Evolutionary conservation across 2,329 filamentous ascomycete species (phyloP).

Genomic region (Aulographum hederae): DNA sequence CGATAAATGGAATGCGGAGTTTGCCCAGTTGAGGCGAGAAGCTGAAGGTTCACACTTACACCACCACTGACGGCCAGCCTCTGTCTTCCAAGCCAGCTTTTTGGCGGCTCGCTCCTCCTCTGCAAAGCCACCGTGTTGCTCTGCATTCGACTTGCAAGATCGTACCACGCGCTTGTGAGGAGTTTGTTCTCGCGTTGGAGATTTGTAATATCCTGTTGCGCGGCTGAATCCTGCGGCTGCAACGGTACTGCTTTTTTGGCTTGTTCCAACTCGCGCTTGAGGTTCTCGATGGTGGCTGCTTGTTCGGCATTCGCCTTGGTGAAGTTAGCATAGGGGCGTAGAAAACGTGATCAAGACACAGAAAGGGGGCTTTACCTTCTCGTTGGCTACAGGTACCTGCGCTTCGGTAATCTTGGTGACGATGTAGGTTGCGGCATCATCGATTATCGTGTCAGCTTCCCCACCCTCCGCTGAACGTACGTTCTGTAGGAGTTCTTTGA

Average conservation of each 20-base stretch:
- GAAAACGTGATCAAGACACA: too few relatives aligned
- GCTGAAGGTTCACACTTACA: too few relatives aligned
- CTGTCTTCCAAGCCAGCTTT: conserved; percentile 75
- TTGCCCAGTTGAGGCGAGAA: too few relatives aligned
- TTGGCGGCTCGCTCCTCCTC: conserved; percentile 53
- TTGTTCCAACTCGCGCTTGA: background rate
- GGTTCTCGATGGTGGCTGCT: too few relatives aligned
- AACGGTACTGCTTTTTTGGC: too few relatives aligned
- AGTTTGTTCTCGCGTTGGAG: conserved; percentile 62
- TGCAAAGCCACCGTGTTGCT: conserved; percentile 69
- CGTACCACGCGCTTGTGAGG: conserved; percentile 74
- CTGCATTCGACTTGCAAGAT: conserved; percentile 59
- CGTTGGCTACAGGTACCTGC: too few relatives aligned
- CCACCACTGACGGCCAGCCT: conserved; percentile 30
- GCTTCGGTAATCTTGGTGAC: background rate
- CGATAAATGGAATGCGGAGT: too few relatives aligned
- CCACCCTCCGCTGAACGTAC: conserved; percentile 4
- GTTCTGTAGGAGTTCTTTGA: conserved; percentile 7
- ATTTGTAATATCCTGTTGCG: conserved; percentile 37
- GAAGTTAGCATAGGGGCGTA: too few relatives aligned
- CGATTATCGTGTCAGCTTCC: background rate
- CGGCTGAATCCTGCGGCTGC: background rate
- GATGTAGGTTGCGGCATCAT: background rate
- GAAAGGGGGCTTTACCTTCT: too few relatives aligned
- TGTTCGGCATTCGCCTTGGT: too few relatives aligned